These are phyloP conservation scores for Colletotrichum sp. DNA, from an alignment of 2,329 filamentous ascomycete genomes.

Conservation along the genomic window DNA sequence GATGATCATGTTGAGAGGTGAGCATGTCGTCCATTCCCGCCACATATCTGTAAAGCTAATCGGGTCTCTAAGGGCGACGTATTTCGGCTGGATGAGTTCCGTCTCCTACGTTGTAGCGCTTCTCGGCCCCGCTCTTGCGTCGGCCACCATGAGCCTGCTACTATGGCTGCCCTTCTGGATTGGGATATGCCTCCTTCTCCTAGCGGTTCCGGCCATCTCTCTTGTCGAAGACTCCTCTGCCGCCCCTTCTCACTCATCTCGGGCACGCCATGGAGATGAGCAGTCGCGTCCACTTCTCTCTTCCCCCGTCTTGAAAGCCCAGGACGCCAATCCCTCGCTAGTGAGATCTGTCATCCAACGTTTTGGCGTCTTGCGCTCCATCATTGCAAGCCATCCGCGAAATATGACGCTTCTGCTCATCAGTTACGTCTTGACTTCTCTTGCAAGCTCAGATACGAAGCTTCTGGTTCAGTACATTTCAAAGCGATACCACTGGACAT, in stretches of 20 bases:
- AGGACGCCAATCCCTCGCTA: constrained; percentile 19
- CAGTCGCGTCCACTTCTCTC: constrained; percentile 42
- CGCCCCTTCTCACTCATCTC: not conserved
- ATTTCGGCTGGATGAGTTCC: constrained; percentile 56
- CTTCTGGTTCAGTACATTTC: constrained; percentile 57
- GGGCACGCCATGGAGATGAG: constrained; percentile 28
- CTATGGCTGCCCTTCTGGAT: constrained; percentile 49
- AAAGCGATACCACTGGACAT: constrained; percentile 50
- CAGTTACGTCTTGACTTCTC: constrained; percentile 51
- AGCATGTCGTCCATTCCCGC: constrained; percentile 15
- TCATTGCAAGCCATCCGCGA: constrained; percentile 40
- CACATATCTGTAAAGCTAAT: not conserved
- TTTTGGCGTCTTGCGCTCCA: constrained; percentile 31
- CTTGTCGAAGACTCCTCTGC: not conserved
- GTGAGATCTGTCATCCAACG: constrained; percentile 22
- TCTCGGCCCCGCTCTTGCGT: constrained; percentile 50
- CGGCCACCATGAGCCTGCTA: constrained; percentile 46
- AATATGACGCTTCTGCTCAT: constrained; percentile 48
- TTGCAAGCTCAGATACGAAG: constrained; percentile 57
- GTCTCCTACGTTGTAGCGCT: constrained; percentile 51
- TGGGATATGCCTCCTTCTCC: constrained; percentile 38
- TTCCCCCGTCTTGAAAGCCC: constrained; percentile 42
- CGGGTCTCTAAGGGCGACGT: constrained; percentile 42
- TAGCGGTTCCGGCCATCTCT: constrained; percentile 35
- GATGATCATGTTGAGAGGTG: constrained; percentile 43